Evolutionary conservation across 495 filamentous ascomycete genomes (phyloP), one percentile per base, ranked within the genome.

Genomic region (Lophiostoma macrostomum): DNA sequence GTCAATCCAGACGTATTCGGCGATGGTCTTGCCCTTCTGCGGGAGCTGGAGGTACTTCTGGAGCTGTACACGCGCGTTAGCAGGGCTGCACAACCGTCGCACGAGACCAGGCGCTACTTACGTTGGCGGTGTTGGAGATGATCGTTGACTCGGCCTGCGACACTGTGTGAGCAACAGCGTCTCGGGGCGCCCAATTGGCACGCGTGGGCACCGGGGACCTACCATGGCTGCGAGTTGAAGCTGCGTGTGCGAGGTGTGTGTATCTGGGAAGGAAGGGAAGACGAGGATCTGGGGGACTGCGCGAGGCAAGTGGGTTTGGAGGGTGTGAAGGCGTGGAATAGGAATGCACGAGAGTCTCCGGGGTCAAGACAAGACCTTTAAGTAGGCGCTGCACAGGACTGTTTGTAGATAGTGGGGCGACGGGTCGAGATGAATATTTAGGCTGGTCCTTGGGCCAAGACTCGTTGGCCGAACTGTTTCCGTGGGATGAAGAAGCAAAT

Each of bases 1-100:
- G 70, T 98, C 93, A 65, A 98, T 91, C 93, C 93, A 98, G 76
- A 98, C 84, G 78, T 96, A 98, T 76, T 98, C 93, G 54, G 90
- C 90, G 67, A 91, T 87, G 61, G 90, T 73, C 29, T 67, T 74
- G 67, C 90, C 90, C 65, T 86, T 87, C 78, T 97, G 93, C 68
- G 89, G 84, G 58, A 98, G 87, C 62, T 77, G 74, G 73, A 91
- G 80, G 81, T 95, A 98, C 72, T 96, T 95, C 69, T 86, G 69
- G 72, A 96, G 84, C 89, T 96, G 71, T 66, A 49, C 14, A 35
- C 35, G 12, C 24, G 22, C 16, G 43, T 53, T 43, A 60, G 49
- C 43, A 18, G 22, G 42, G 35, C 8, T 2, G 14, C 3, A 20
- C 28, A 1, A 19, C 42, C 20, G 31, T 14, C 13, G 35, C 18